Base-by-base conservation (phyloP, 108 stramenopile species). In the Seminavis robusta region DNA sequence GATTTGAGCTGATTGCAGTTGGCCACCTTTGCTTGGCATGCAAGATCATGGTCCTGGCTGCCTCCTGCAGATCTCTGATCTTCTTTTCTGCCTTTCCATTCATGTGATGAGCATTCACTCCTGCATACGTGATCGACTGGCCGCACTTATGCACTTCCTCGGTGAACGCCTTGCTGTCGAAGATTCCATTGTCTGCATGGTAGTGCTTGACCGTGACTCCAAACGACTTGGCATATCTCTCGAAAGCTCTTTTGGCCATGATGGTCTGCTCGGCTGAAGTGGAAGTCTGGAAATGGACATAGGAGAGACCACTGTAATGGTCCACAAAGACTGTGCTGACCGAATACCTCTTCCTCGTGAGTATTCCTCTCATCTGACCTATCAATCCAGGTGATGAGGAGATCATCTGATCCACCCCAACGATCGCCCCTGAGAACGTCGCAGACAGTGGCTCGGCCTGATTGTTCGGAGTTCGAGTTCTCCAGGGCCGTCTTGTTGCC, bases 101-200 rank as follows among this genome's bases (percentile, higher is more conserved):
- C 27, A 63, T 63, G 33, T 69, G 65, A 46, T 84, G 83, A 17
- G 76, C 73, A 11, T 69, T 65, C 1, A 80, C 74, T 7, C 69
- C 79, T 40, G 73, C 72, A 42, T 72, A 80, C 0, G 69, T 56
- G 0, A 80, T 33, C 0, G 17, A 34, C 33, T 83, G 81, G 8
- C 46, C 23, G 1, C 44, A 16, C 1, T 36, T 30, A 3, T 65
- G 43, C 31, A 48, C 47, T 1, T 26, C 54, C 2, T 65, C 37
- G 6, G 59, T 21, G 48, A 59, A 78, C 0, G 24, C 40, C 2
- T 72, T 53, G 24, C 61, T 76, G 0, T 31, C 48, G 25, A 71
- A 84, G 1, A 69, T 49, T 1, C 83, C 79, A 52, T 85, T 85
- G 45, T 85, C 79, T 6, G 76, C 76, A 36, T 78, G 76, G 46